These are phyloP conservation scores for Penicillium coffeae DNA, from an alignment of 495 filamentous ascomycete species.

Conservation along the genomic window DNA sequence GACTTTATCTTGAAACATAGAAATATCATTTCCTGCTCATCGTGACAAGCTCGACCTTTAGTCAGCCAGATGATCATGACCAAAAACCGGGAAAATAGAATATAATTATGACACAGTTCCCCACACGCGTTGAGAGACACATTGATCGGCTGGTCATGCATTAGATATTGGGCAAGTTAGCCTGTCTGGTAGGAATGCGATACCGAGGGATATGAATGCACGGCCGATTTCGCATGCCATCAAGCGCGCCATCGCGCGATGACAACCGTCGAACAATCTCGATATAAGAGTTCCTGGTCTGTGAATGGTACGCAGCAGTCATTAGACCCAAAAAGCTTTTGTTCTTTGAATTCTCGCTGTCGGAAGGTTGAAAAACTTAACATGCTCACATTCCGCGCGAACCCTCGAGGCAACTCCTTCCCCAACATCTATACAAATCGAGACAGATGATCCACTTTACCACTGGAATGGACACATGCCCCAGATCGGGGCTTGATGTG, in stretches of 20 bases:
- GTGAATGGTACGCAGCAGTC: too few species aligned
- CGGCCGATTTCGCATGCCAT: constrained; percentile 11
- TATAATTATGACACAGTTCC: too few species aligned
- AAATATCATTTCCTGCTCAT: background rate
- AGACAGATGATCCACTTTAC: background rate
- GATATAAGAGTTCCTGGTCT: too few species aligned
- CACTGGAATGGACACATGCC: background rate
- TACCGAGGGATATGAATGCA: constrained; percentile 13
- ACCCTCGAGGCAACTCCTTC: background rate
- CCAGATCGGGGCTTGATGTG: background rate
- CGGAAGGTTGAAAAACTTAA: background rate
- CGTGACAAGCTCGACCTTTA: too few species aligned
- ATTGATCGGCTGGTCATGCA: too few species aligned
- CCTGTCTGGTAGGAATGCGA: constrained; percentile 20
- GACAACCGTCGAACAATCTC: too few species aligned
- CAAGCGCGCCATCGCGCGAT: background rate
- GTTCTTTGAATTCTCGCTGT: too few species aligned
- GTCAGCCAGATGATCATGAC: too few species aligned
- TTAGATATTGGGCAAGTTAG: too few species aligned
- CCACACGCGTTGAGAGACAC: too few species aligned
- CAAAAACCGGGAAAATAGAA: too few species aligned
- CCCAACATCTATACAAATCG: background rate
- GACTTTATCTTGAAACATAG: constrained; percentile 11
- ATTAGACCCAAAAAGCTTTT: too few species aligned
- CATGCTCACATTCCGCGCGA: background rate